These are phyloP conservation scores for Penicillium ochrochloron DNA, from an alignment of 495 filamentous ascomycete species.

Conservation along the genomic window DNA sequence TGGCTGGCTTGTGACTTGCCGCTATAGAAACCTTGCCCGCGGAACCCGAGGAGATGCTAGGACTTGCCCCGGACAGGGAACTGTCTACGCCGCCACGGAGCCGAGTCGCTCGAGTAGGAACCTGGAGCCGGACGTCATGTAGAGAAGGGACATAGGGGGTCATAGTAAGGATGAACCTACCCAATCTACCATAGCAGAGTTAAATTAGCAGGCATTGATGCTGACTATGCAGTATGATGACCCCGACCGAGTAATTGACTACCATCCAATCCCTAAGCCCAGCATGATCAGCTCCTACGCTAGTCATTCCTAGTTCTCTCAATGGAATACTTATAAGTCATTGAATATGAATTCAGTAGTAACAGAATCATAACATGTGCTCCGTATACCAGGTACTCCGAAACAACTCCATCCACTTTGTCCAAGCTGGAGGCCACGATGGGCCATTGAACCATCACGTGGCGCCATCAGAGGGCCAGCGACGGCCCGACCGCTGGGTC, in stretches of 20 bases:
- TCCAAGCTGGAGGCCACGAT: not conserved
- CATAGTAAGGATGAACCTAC: not conserved
- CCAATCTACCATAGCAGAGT: not conserved
- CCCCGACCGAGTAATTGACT: not conserved
- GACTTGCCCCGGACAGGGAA: not conserved
- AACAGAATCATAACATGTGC: not conserved
- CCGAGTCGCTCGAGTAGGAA: slow-evolving; percentile 3
- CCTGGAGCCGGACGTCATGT: not conserved
- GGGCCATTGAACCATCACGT: slow-evolving; percentile 33
- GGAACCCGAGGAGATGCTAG: slow-evolving; percentile 2
- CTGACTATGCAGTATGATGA: not conserved
- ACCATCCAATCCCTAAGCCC: not conserved
- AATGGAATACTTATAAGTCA: not conserved
- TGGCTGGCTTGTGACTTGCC: slow-evolving; percentile 11
- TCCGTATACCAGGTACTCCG: not conserved
- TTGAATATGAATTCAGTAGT: not conserved
- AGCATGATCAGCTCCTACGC: not conserved
- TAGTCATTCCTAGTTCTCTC: not conserved
- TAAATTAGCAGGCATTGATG: not conserved
- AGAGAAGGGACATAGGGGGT: not conserved
- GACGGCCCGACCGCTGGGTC: slow-evolving; percentile 3
- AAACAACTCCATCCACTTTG: not conserved
- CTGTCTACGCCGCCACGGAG: not conserved
- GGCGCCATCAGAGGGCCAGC: slow-evolving; percentile 27
- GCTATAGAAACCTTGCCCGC: slow-evolving; percentile 2